Conservation (phyloP, 495 filamentous ascomycete species). For the Penicillium antarcticum region DNA sequence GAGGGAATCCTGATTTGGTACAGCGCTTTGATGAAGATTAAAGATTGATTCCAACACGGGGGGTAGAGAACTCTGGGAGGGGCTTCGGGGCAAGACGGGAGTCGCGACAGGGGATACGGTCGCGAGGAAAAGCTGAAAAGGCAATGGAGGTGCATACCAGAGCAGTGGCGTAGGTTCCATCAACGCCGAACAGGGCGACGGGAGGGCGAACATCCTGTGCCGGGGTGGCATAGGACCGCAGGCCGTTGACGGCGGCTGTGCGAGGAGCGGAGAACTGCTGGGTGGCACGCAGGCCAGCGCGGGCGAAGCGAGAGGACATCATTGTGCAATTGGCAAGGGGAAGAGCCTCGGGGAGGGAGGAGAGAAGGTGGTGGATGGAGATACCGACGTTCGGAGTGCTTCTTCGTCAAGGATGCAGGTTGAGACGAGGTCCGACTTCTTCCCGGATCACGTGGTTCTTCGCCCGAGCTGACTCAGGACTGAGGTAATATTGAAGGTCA, state of each 20-base stretch:
- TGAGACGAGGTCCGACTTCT: slow-evolving; percentile 40
- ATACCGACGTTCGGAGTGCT: slow-evolving; percentile 27
- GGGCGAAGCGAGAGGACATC: slow-evolving; percentile 47
- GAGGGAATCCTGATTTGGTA: not conserved
- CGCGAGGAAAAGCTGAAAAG: not conserved
- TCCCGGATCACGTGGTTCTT: slow-evolving; percentile 40
- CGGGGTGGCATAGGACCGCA: slow-evolving; percentile 74
- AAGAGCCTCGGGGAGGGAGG: slow-evolving; percentile 26
- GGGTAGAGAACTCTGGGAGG: slow-evolving; percentile 9
- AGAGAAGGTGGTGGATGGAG: slow-evolving; percentile 23
- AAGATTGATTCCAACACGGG: slow-evolving; percentile 11
- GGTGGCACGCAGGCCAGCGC: slow-evolving; percentile 48
- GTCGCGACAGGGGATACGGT: slow-evolving; percentile 26
- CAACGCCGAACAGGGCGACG: slow-evolving; percentile 87
- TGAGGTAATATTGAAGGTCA: no score
- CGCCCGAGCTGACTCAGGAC: slow-evolving; percentile 17
- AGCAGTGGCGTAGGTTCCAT: slow-evolving; percentile 97
- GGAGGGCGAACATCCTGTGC: slow-evolving; percentile 75
- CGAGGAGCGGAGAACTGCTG: slow-evolving; percentile 47
- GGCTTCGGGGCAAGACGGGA: slow-evolving; percentile 15
- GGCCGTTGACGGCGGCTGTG: slow-evolving; percentile 42
- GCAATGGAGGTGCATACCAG: slow-evolving; percentile 59
- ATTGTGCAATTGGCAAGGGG: slow-evolving; percentile 30
- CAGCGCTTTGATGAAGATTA: slow-evolving; percentile 2
- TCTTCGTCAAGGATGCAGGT: slow-evolving; percentile 30